phyloP scores from a whole-genome alignment of 1,139 yeast genomes.

The Sugiyamaella neomexicana region DNA sequence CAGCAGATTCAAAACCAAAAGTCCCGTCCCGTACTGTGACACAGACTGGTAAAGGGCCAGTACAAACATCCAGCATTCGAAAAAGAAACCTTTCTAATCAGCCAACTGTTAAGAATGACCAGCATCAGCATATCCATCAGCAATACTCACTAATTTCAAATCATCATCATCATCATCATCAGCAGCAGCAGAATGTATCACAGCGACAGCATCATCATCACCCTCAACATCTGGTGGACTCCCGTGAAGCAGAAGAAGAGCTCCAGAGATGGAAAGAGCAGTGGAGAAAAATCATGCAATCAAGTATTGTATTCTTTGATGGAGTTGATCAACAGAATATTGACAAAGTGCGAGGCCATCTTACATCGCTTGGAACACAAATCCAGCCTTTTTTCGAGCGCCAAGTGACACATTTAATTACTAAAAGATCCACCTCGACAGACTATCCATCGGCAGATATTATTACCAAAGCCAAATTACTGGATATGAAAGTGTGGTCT shows the following conservation, averaged over 20 bases:
- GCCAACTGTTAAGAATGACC: neutral
- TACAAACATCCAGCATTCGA: neutral
- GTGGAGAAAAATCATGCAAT: slow-evolving; percentile 77
- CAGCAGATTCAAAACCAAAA: neutral
- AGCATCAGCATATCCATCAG: neutral
- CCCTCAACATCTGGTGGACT: slow-evolving; percentile 4
- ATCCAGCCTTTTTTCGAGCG: slow-evolving; percentile 75
- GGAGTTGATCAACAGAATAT: slow-evolving; percentile 54
- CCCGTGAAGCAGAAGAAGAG: slow-evolving; percentile 24
- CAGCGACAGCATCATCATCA: neutral
- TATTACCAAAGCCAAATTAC: slow-evolving; percentile 59
- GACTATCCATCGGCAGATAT: slow-evolving; percentile 58
- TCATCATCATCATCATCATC: neutral
- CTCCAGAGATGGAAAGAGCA: slow-evolving; percentile 65
- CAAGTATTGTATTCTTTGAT: slow-evolving; percentile 78
- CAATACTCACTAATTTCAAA: neutral
- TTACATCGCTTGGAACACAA: slow-evolving; percentile 39
- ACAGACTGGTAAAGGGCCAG: neutral
- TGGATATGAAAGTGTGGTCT: slow-evolving; percentile 80
- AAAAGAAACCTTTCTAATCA: neutral
- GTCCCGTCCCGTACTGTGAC: neutral
- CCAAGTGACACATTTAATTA: slow-evolving; percentile 77
- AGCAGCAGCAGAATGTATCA: slow-evolving; percentile 3
- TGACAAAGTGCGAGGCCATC: slow-evolving; percentile 50
- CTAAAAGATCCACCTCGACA: slow-evolving; percentile 52